These are phyloP conservation scores for Adenanthera pavonina DNA, from an alignment of 306 rosid species.

Conservation along the genomic window DNA sequence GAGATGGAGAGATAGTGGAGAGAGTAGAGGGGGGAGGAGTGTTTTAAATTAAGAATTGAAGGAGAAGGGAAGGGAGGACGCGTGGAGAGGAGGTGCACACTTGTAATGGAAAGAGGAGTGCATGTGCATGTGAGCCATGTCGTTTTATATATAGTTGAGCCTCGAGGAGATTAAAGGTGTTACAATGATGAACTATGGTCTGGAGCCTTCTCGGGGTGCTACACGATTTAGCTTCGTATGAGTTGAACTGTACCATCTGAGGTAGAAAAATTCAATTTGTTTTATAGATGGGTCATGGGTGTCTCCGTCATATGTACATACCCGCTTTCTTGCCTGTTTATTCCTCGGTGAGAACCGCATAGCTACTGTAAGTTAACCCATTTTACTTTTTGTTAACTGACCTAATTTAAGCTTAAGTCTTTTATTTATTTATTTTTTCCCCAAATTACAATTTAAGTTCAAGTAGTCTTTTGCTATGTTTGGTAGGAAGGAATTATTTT, in stretches of 20 bases:
- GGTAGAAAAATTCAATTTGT: no score
- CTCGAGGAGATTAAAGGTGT: conserved; percentile 22
- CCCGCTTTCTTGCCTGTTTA: no score
- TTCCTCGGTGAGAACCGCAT: no score
- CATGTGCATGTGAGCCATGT: conserved; percentile 52
- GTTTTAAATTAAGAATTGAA: not conserved
- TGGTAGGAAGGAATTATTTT: no score
- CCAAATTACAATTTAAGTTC: no score
- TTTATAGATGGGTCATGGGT: no score
- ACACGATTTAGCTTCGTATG: not conserved
- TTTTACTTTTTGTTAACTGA: no score
- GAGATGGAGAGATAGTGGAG: not conserved
- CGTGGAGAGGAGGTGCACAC: conserved; percentile 49
- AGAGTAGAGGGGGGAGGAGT: not conserved
- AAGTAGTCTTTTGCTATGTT: no score
- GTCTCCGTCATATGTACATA: no score
- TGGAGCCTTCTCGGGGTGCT: not conserved
- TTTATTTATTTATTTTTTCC: no score
- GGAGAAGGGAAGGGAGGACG: conserved; percentile 43
- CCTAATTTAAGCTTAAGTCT: no score
- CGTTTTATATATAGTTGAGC: not conserved
- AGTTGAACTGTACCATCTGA: not conserved
- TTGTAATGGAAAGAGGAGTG: conserved; percentile 34
- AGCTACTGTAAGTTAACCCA: no score
- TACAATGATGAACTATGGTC: not conserved